A percentile compares a stretch with the other conserved stretches of the same genome.
Evolutionary conservation across 768 basidiomycete species (phyloP).

Genomic region (Tylopilus sp.): DNA sequence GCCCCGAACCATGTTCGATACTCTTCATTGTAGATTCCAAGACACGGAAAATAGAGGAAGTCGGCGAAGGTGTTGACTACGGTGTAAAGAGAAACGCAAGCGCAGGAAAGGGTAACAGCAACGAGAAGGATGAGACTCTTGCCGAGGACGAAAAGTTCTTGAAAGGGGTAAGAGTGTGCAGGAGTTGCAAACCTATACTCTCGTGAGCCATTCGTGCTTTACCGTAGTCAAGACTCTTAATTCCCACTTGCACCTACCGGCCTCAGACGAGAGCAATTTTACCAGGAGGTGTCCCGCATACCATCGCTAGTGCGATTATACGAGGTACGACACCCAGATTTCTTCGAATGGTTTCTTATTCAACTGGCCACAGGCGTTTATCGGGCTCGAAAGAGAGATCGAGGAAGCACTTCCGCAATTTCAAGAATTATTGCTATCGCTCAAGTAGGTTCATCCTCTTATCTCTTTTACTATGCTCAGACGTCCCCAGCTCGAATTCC

Average conservation of each 20-base stretch:
- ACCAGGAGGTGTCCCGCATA: constrained; percentile 54
- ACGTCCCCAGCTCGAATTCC: constrained; percentile 34
- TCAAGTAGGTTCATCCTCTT: constrained; percentile 45
- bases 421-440: constrained; percentile 74
- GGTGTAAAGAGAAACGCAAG: constrained; percentile 58
- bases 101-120: constrained; percentile 26
- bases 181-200: constrained; percentile 75
- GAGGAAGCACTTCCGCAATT: constrained; percentile 83
- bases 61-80: constrained; percentile 79
- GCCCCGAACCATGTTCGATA: constrained; percentile 67
- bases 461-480: constrained; percentile 11
- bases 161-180: constrained; percentile 85
- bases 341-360: not conserved
- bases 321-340: constrained; percentile 44
- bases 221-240: not conserved
- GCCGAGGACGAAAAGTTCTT: constrained; percentile 79
- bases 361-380: constrained; percentile 49
- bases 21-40: constrained; percentile 84
- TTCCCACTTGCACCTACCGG: not conserved
- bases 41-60: constrained; percentile 77
- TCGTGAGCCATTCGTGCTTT: constrained; percentile 52
- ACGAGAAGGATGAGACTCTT: constrained; percentile 37
- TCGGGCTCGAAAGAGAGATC: constrained; percentile 83
- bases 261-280: constrained; percentile 74
- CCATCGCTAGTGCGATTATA: constrained; percentile 71